phyloP scores from a whole-genome alignment of 495 filamentous ascomycete genomes.

The Darksidea phi region DNA sequence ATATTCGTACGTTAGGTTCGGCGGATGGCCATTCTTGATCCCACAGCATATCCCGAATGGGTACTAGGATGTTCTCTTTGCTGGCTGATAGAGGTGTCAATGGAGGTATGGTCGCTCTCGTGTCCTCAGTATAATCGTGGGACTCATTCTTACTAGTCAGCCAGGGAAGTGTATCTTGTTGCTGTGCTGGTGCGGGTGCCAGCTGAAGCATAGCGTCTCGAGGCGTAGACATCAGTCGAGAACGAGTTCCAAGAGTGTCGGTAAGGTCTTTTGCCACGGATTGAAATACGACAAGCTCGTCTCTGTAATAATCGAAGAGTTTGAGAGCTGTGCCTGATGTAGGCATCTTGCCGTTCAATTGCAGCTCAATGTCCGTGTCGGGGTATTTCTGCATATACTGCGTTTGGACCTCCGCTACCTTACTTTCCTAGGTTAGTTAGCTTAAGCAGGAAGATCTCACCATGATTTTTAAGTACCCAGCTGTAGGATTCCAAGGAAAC shows the following conservation, averaged over 20 bases:
- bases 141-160: no score
- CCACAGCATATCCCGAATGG: background rate
- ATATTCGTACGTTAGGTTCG: no score
- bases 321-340: constrained; percentile 20
- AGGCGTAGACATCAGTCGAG: constrained; percentile 6
- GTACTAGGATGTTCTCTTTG: background rate
- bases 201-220: no score
- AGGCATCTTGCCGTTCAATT: constrained; percentile 5
- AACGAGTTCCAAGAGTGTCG: no score
- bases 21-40: background rate
- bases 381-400: constrained; percentile 33
- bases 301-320: constrained; percentile 33
- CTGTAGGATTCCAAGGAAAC: background rate
- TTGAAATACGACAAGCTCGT: constrained; percentile 41
- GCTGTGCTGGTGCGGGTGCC: no score
- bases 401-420: constrained; percentile 32
- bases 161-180: no score
- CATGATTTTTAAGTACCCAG: background rate
- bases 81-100: background rate
- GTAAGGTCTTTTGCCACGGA: constrained; percentile 30
- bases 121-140: no score
- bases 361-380: constrained; percentile 19
- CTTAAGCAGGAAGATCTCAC: no score
- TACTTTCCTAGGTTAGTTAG: constrained; percentile 40
- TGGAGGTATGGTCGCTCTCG: background rate